Percentiles rank a stretch among this genome's conserved stretches.
These are phyloP conservation scores for Colletotrichum sp. DNA, from an alignment of 2,329 filamentous ascomycete genomes.

Conservation along the genomic window DNA sequence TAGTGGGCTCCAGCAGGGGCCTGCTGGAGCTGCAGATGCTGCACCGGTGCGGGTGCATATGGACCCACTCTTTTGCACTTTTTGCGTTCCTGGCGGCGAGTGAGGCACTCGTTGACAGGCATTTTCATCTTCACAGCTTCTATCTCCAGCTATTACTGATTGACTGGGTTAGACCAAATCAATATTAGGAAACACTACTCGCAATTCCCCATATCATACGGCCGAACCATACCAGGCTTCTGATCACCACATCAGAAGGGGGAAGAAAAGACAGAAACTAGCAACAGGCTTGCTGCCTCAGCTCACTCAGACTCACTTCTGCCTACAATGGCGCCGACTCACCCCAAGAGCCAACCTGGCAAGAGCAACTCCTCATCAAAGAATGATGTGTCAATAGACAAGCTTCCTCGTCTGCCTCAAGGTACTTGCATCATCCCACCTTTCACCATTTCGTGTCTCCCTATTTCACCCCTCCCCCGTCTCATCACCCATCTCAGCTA, in stretches of 20 bases:
- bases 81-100: neutral
- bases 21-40: neutral
- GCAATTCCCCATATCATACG: neutral
- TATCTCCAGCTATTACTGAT: neutral
- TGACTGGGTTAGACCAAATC: neutral
- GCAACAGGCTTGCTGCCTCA: neutral
- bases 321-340: constrained; percentile 22
- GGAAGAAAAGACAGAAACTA: neutral
- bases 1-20: neutral
- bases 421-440: constrained; percentile 20
- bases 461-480: neutral
- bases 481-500: constrained; percentile 2
- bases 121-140: neutral
- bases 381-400: neutral
- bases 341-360: neutral
- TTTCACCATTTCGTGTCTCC: neutral
- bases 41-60: neutral
- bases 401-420: constrained; percentile 20
- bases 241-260: rapidly evolving
- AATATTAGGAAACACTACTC: too few species aligned
- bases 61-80: neutral
- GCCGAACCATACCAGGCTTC: neutral
- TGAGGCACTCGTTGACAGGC: neutral
- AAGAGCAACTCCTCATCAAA: neutral
- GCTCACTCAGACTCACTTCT: neutral